Conservation (phyloP, 495 filamentous ascomycete species). For the Penicillium fimorum region DNA sequence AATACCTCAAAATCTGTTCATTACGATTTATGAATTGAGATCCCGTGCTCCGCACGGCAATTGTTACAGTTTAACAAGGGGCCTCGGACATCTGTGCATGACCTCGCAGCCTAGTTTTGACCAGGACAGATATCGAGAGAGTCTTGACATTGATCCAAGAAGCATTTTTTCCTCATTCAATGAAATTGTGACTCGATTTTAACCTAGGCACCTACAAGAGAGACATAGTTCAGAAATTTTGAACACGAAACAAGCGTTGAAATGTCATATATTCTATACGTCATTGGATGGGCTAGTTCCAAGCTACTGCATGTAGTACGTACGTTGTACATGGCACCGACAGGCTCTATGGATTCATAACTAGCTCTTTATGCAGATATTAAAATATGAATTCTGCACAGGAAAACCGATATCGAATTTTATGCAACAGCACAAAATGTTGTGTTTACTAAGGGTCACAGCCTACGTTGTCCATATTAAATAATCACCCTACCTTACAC, state of each 20-base stretch:
- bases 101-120: background rate
- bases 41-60: constrained; percentile 1
- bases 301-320: background rate
- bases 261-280: background rate
- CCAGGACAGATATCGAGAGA: background rate
- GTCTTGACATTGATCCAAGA: background rate
- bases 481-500: background rate
- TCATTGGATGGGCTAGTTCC: background rate
- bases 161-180: background rate
- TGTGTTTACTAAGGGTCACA: background rate
- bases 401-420: background rate
- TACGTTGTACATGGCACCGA: too few species aligned
- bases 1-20: constrained; percentile 1
- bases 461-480: background rate
- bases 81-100: background rate
- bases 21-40: background rate
- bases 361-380: background rate
- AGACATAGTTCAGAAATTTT: background rate
- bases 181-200: background rate
- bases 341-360: too few species aligned
- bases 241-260: background rate
- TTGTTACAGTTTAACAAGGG: background rate
- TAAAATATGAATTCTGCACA: background rate
- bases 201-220: background rate
- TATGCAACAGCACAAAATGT: background rate